Evolutionary conservation across 148 eudicot species (phyloP), one percentile per base, ranked within the genome.

Genomic region (Limonium bicolor): DNA sequence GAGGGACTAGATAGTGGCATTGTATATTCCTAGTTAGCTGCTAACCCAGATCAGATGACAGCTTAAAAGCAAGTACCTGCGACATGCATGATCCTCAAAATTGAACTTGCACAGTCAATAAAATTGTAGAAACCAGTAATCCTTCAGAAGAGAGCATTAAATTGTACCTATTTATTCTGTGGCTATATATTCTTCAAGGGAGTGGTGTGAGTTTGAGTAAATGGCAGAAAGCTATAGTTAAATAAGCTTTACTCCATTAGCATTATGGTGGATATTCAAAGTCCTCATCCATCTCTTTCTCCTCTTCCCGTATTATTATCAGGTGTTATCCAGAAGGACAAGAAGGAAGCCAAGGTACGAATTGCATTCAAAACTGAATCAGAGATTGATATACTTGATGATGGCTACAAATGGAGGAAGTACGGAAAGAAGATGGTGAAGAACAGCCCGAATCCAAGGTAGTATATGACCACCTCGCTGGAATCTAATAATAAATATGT

Each of bases 401-500:
- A 81, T 44, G 93, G 93, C n/a, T 81, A 56, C 47, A 81, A 74
- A 46, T 81, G 93, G 85, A 65, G 85, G 62, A 81, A 81, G 42
- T 81, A 77, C 37, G 92, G 92, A 5, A 81, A 81, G 48, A 81
- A 81, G 73, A 81, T 60, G 92, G 92, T 81, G 35, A 81, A 81
- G 51, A 71, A 74, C 59, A 81, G 70, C 69, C 93, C 93, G 5
- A 68, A 73, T 30, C 85, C 85, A 58, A 81, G 93, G 93, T 81
- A 65, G n/a, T n/a, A n/a, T n/a, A n/a, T n/a, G n/a, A n/a, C n/a
- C n/a, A n/a, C n/a, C n/a, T n/a, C n/a, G n/a, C n/a, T n/a, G n/a
- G n/a, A n/a, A n/a, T n/a, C n/a, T n/a, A n/a, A n/a, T n/a, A n/a
- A n/a, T n/a, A n/a, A n/a, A n/a, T n/a, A n/a, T n/a, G n/a, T n/a